A percentile compares a stretch with the other conserved stretches of the same genome.
These are phyloP conservation scores for Xylariaceae sp. DNA, from an alignment of 2,329 filamentous ascomycete species.

Conservation along the genomic window DNA sequence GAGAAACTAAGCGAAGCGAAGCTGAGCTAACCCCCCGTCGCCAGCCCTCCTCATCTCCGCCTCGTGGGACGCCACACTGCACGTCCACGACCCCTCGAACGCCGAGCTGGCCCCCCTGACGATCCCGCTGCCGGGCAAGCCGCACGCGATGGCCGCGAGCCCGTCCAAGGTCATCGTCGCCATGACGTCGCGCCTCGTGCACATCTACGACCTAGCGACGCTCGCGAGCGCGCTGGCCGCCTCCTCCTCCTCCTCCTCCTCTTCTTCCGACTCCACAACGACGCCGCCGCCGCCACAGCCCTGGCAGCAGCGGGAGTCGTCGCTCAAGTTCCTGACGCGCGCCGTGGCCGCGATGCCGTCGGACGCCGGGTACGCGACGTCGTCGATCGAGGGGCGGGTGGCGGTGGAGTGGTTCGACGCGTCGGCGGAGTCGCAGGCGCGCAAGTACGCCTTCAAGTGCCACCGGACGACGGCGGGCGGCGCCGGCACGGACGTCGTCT, in stretches of 20 bases:
- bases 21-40: no score
- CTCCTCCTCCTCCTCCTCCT: no score
- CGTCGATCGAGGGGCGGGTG: conserved; percentile 90
- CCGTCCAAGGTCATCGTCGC: conserved; percentile 86
- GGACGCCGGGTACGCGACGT: conserved; percentile 89
- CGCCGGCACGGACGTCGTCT: conserved; percentile 77
- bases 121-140: conserved; percentile 79
- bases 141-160: conserved; percentile 81
- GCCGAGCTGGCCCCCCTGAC: conserved; percentile 59
- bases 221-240: conserved; percentile 58
- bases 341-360: conserved; percentile 96
- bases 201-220: conserved; percentile 86
- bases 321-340: conserved; percentile 93
- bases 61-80: conserved; percentile 91
- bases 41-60: conserved; percentile 82
- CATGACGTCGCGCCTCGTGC: conserved; percentile 90
- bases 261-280: conserved; percentile 51
- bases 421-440: conserved; percentile 78
- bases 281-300: conserved; percentile 62
- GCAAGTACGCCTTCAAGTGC: conserved; percentile 99
- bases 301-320: conserved; percentile 93
- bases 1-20: no score
- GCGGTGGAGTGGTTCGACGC: conserved; percentile 99
- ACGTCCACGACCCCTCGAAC: conserved; percentile 71
- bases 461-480: conserved; percentile 71